phyloP scores from a whole-genome alignment of 73 alveolate species.

The Diophrys sp. region DNA sequence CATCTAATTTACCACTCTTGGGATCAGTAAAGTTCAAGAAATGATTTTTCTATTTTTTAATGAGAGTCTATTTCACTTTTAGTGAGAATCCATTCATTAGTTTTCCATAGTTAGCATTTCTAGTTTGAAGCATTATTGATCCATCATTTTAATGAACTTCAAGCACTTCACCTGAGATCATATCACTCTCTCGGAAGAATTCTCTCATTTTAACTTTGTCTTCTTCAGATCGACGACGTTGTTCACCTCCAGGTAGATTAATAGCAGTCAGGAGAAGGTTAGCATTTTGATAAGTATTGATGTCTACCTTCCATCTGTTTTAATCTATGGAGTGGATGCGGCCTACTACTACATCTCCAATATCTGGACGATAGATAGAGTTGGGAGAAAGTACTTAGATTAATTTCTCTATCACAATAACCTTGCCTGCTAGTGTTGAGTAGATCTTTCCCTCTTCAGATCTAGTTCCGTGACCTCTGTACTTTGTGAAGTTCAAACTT shows the following conservation, averaged over 20 bases:
- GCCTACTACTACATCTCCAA: constrained; percentile 93
- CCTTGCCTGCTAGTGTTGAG: constrained; percentile 82
- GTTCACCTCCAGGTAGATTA: constrained; percentile 88
- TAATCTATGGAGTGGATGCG: constrained; percentile 77
- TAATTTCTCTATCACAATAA: constrained; percentile 74
- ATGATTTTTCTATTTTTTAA: constrained; percentile 41
- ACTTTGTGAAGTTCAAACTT: neutral
- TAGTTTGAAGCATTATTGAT: constrained; percentile 77
- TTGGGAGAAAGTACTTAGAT: constrained; percentile 80
- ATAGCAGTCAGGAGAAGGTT: constrained; percentile 80
- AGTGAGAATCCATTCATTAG: constrained; percentile 78
- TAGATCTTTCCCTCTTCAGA: constrained; percentile 67
- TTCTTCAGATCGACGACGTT: constrained; percentile 82
- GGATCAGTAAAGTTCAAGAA: constrained; percentile 11
- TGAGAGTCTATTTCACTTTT: constrained; percentile 31
- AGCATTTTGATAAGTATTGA: constrained; percentile 83
- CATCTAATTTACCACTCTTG: too few relatives aligned
- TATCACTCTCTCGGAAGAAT: constrained; percentile 83
- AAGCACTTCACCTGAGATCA: constrained; percentile 90
- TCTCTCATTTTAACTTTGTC: constrained; percentile 86
- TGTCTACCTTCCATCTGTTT: constrained; percentile 89
- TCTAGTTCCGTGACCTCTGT: constrained; percentile 45
- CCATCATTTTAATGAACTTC: constrained; percentile 69
- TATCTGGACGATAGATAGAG: constrained; percentile 74
- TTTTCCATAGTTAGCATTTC: constrained; percentile 89